Evolutionary conservation across 2,329 filamentous ascomycete genomes (phyloP), one percentile per base, ranked within the genome.

Genomic region (Ceratocystis huliohia): DNA sequence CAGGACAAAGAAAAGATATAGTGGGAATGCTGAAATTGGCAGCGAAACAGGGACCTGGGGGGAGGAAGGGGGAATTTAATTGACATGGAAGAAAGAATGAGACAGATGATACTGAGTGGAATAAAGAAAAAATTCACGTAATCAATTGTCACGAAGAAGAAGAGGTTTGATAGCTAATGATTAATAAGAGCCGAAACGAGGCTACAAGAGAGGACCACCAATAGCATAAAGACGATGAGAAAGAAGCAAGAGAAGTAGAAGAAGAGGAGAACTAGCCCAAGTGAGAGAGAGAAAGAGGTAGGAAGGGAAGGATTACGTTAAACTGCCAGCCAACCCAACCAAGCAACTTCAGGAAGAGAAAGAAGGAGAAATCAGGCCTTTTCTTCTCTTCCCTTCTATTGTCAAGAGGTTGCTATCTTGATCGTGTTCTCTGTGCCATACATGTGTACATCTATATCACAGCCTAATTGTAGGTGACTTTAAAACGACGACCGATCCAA

Each of bases 21-120:
- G 53, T 50, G 53, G 22, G 7, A 30, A 57, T 57, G 53, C 53
- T 57, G 53, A 57, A 57, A 57, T 57, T 30, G 25, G 53, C 53
- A 28, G 22, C 48, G n/a, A 50, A 50, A 45, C 61, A 63, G 41
- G 33, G 46, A 50, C 41, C 22, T 28, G 30, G 53, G 53, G 37
- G 8, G 15, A 41, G 37, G 37, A 41, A 41, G 37, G 53, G 53
- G 53, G 25, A 5, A 28, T 28, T 33, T 25, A 30, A 33, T 33
- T 28, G 4, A 25, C 53, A n/a, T 33, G 17, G 10, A 30, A 57
- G 53, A 57, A 48, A 57, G 53, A 57, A 48, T 46, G 61, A 63
- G 20, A 50, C 41, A 50, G 28, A 48, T 48, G 30, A 63, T 30
- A 17, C 17, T 28, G 46, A 63, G 44, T 25, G 46, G 48, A 48